phyloP scores from a whole-genome alignment of 768 basidiomycete genomes.

The Boletus barrowsii region DNA sequence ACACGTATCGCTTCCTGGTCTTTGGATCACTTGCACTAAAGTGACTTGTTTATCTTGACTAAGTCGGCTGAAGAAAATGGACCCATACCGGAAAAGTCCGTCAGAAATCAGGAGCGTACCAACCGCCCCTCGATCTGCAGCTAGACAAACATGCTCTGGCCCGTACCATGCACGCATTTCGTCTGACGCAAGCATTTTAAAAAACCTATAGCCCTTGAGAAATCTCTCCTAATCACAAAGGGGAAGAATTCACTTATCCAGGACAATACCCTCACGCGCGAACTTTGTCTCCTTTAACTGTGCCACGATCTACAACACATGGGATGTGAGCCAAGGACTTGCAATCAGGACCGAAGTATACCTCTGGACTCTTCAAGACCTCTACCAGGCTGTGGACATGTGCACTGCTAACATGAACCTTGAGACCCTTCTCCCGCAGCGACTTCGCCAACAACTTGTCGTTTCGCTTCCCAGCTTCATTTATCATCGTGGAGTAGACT shows the following conservation, averaged over 20 bases:
- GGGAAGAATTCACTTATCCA: slow-evolving; percentile 65
- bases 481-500: slow-evolving; percentile 78
- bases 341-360: slow-evolving; percentile 31
- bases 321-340: background rate
- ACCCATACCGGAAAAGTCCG: slow-evolving; percentile 77
- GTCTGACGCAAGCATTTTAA: slow-evolving; percentile 94
- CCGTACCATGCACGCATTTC: slow-evolving; percentile 99
- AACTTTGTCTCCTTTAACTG: slow-evolving; percentile 95
- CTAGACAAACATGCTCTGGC: slow-evolving; percentile 87
- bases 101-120: slow-evolving; percentile 95
- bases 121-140: slow-evolving; percentile 90
- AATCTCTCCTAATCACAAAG: background rate
- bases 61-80: background rate
- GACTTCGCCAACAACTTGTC: slow-evolving; percentile 82
- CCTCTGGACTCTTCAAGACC: slow-evolving; percentile 92
- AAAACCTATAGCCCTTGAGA: slow-evolving; percentile 59
- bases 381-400: slow-evolving; percentile 97
- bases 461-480: slow-evolving; percentile 73
- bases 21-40: slow-evolving; percentile 75
- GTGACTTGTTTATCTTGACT: background rate
- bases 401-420: slow-evolving; percentile 87
- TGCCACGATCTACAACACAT: slow-evolving; percentile 50
- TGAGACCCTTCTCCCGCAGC: slow-evolving; percentile 78
- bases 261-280: slow-evolving; percentile 84
- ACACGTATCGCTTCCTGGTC: slow-evolving; percentile 80